Conservation (phyloP, 108 stramenopile genomes). For the Asterionellopsis glacialis region DNA sequence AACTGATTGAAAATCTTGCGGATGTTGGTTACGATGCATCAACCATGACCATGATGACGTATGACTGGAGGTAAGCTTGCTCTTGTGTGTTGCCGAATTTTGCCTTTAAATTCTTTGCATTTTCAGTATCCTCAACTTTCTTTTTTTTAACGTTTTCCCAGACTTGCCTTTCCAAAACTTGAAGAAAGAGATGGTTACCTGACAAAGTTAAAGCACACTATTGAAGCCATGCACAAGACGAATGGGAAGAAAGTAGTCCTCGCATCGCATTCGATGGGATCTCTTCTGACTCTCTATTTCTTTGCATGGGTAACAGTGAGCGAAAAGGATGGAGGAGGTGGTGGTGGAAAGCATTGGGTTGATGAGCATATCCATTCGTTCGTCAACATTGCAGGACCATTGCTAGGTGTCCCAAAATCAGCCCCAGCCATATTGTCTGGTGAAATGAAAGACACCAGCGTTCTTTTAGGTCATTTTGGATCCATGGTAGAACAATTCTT, state of each 20-base stretch:
- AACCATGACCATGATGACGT: constrained; percentile 77
- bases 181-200: constrained; percentile 85
- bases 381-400: constrained; percentile 87
- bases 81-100: background rate
- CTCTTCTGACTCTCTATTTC: constrained; percentile 67
- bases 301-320: constrained; percentile 73
- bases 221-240: constrained; percentile 65
- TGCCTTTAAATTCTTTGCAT: no score
- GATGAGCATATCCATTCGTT: constrained; percentile 70
- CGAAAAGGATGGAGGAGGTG: constrained; percentile 52
- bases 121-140: no score
- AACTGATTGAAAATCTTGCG: constrained; percentile 78
- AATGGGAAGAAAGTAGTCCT: constrained; percentile 73
- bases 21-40: constrained; percentile 81
- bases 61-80: constrained; percentile 71
- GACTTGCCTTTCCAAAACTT: constrained; percentile 56
- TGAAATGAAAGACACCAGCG: constrained; percentile 83
- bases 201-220: constrained; percentile 63
- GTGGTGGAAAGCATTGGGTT: constrained; percentile 77
- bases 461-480: constrained; percentile 52
- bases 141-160: no score
- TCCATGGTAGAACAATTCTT: constrained; percentile 68
- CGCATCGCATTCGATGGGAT: constrained; percentile 81
- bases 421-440: constrained; percentile 74
- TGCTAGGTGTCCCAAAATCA: constrained; percentile 81